Evolutionary conservation across 306 rosid species (phyloP).

Genomic region (Cajanus cajan): DNA sequence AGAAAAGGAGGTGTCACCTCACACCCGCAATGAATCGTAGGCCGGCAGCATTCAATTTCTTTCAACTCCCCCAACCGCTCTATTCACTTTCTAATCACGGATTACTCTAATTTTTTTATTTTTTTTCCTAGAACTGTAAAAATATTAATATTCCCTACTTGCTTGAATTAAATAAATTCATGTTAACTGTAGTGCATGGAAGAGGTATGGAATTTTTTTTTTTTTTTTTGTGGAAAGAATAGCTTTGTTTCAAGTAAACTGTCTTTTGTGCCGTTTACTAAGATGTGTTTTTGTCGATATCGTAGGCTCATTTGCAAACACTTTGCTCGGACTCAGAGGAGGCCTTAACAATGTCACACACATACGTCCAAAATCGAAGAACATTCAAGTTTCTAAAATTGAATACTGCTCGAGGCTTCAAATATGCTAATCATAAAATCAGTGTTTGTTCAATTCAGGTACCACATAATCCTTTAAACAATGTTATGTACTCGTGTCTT

Average conservation of each 20-base stretch:
- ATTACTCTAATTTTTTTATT: not conserved
- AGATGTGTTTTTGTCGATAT: slow-evolving; percentile 12
- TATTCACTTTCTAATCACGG: slow-evolving; percentile 26
- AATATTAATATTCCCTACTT: not conserved
- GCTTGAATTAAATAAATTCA: not conserved
- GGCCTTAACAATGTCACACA: not conserved
- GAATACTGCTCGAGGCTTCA: not conserved
- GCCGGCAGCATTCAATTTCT: slow-evolving; percentile 37
- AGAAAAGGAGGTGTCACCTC: slow-evolving; percentile 19
- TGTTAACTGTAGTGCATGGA: not conserved
- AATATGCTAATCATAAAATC: not conserved
- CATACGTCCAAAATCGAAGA: slow-evolving; percentile 15
- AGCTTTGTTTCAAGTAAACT: not conserved
- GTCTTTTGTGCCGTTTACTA: slow-evolving; percentile 7
- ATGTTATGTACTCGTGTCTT: not conserved
- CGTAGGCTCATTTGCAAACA: slow-evolving; percentile 1
- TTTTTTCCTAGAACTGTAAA: no score
- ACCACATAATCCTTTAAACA: not conserved
- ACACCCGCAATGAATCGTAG: slow-evolving; percentile 15
- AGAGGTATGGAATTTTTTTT: not conserved
- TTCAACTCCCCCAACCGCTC: slow-evolving; percentile 31
- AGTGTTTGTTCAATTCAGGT: not conserved
- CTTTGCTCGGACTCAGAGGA: not conserved
- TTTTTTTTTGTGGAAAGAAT: not conserved
- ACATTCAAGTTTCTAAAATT: not conserved